Base-by-base conservation (phyloP, 495 filamentous ascomycete genomes). In the Annulohypoxylon maeteangense region DNA sequence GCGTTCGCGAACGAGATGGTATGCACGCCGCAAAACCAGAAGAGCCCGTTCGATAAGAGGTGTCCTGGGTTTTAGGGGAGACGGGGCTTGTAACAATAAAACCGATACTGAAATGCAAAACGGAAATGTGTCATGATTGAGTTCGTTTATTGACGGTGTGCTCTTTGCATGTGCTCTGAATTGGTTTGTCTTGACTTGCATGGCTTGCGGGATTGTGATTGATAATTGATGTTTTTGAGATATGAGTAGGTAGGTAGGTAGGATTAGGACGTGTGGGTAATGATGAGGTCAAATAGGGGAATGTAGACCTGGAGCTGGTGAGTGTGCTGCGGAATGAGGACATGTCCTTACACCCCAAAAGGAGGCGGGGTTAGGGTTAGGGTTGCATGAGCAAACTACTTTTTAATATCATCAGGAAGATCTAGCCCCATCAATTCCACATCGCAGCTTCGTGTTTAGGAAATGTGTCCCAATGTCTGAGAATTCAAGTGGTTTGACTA, bases 1-100 rank as follows among this genome's bases (percentile, higher is more conserved):
- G 80, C 80, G 5, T 87, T 83, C 74, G 85, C 86, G 1, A 77
- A 84, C 50, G 85, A 88, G 62, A 84, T 74, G 67, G 42, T 77
- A 1, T 77, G 75, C 44, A 16, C 57, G 1, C 45, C 67, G 11
- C n/a, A 50, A 1, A 74, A 77, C 14, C 75, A 68, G 59, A 77
- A 75, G 65, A 67, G 3, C 5, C 75, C 75, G 47, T 77, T 77
- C 25, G 75, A 77, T 40, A 0, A 16, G 18, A 62, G 70, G 48
- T 77, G 75, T 61, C 75, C 75, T 0, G 75, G 75, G n/a, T 77
- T 71, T n/a, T 73, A 18, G 50, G 16, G 27, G 44, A 23, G 5
- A 20, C 1, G 22, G 22, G 45, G 45, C 2, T 23, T 48, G 20
- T 51, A 27, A 6, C 23, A n/a, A 5, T 25, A 7, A 27, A 7